phyloP scores from a whole-genome alignment of 164 flowering plant genomes.

The Echeveria elegans region DNA sequence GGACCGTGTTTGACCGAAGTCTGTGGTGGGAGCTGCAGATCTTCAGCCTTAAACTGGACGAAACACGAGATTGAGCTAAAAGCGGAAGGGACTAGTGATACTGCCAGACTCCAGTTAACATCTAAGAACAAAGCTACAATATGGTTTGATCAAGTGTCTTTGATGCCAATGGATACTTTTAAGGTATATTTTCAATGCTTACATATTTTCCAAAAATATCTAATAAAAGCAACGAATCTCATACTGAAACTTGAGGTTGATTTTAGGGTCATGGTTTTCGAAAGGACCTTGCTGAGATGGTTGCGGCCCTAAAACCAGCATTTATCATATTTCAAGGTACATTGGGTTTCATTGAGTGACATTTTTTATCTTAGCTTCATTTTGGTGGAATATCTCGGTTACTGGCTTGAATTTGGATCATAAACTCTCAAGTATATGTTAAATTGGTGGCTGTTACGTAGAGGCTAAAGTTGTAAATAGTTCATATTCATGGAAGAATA shows the following conservation, averaged over 20 bases:
- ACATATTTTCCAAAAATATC: not conserved
- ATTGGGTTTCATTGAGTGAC: not conserved
- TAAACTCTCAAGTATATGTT: slow-evolving; percentile 6
- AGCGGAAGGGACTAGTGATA: slow-evolving; percentile 50
- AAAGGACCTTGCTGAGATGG: slow-evolving; percentile 54
- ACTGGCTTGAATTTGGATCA: not conserved
- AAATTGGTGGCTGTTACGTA: slow-evolving; percentile 81
- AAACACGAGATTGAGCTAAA: slow-evolving; percentile 48
- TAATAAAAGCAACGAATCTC: not conserved
- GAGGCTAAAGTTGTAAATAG: slow-evolving; percentile 90
- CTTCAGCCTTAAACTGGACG: slow-evolving; percentile 59
- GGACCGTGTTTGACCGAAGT: not conserved
- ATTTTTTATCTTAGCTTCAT: not conserved
- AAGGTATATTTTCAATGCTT: slow-evolving; percentile 30
- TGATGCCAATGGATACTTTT: slow-evolving; percentile 79
- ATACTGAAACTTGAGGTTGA: slow-evolving; percentile 1
- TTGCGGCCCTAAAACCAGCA: slow-evolving; percentile 55
- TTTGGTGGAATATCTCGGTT: not conserved
- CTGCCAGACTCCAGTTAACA: slow-evolving; percentile 69
- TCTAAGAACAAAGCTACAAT: slow-evolving; percentile 56
- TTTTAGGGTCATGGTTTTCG: slow-evolving; percentile 85
- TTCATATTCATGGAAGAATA: slow-evolving; percentile 91
- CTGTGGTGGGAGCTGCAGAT: slow-evolving; percentile 32
- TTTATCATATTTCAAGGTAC: slow-evolving; percentile 92
- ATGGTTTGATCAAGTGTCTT: slow-evolving; percentile 95